Evolutionary conservation across 164 flowering plant species (phyloP), one percentile per base, ranked within the genome.

Genomic region (Stephania japonica): DNA sequence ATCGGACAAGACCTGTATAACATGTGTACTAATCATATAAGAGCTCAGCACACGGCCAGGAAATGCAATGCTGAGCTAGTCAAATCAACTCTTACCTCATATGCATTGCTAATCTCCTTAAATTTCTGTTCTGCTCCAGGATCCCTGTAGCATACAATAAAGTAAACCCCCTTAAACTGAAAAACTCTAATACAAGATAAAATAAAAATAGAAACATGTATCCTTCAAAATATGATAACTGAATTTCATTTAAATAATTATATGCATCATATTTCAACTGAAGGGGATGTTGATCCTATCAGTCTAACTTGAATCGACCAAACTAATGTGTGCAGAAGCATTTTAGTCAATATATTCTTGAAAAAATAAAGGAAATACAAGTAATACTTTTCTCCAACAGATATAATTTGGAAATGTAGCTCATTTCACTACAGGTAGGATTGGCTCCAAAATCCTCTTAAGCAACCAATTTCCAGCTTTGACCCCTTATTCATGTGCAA

Each of bases 91-190:
- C 3, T 64, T 78, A 93, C 99, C 97, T 95, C 99, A 77, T 95
- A 93, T 10, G 99, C 99, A 80, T 91, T 91, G 76, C 99, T 91
- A 41, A 95, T 88, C 23, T 93, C 98, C 87, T 95, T 95, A 78
- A 95, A 95, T 72, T 90, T 93, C 74, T 87, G 80, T 71, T 95
- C 99, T 27, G 98, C 97, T 18, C 88, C 90, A 70, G 97, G 78
- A 47, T 95, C 98, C 84, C 99, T 95, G 72, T 47, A 64, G 65
- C 56, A 70, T 43, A 59, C 24, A 10, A 59, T 5, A 59, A n/a
- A 21, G 21, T 0, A 16, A 59, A 59, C 5, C 64, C 64, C n/a
- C 64, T 59, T 59, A 24, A 59, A n/a, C 21, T 56, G 6, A 56
- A 56, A 56, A 9, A 65, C 41, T 32, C 38, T 32, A 32, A 32